Evolutionary conservation across 106 monocot species (phyloP), one percentile per base, ranked within the genome.

Genomic region (Vanilla planifolia): DNA sequence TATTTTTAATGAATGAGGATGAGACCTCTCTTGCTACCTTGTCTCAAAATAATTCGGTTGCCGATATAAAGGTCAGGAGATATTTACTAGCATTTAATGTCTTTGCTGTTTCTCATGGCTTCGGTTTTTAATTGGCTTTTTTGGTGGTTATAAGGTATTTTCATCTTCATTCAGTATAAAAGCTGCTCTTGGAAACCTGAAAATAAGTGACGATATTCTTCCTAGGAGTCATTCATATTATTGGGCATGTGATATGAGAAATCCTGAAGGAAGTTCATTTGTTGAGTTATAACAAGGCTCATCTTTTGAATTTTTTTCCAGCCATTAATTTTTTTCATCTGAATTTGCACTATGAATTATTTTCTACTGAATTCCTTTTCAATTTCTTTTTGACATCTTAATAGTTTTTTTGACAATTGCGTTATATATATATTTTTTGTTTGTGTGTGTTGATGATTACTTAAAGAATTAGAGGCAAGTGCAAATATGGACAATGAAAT

Each of bases 171-270:
- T 98, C 68, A 75, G 75, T 63, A 85, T 98, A 60, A 92, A 92
- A 68, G 98, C 98, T 75, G 78, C 98, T 48, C 83, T 98, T 67
- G 98, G 98, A 48, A 98, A 98, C 63, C 75, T 98, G 63, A 92
- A 85, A 75, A 98, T 98, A 76, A 98, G 98, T 63, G 98, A 98
- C 71, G 87, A 98, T 48, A 92, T 77, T 73, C 85, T 98, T 48
- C 71, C 79, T 57, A 61, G 64, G 35, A 80, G 55, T 55, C 91
- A 98, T 75, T 52, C 81, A 27, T 98, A 98, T 55, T 98, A 74
- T 70, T 92, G 98, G 98, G 69, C 85, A 20, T 98, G 98, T 67
- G 88, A 98, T 36, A 98, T 98, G 98, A 76, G 98, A 71, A 79
- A 91, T 82, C 91, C 98, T 25, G 85, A 77, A 14, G 98, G 98